Evolutionary conservation across 2,329 filamentous ascomycete genomes (phyloP).

Genomic region (Alternaria triticina): DNA sequence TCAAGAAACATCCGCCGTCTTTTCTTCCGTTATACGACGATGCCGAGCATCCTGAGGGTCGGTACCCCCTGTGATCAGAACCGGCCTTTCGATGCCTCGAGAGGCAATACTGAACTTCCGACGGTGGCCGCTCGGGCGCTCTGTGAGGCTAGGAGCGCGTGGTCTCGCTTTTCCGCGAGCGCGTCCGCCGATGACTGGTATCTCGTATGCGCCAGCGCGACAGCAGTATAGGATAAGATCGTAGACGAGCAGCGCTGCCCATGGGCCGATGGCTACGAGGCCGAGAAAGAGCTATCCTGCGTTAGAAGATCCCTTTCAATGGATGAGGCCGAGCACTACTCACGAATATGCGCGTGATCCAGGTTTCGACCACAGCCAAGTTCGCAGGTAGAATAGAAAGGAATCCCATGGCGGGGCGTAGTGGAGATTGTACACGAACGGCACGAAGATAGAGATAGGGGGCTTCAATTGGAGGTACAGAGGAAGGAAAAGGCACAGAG

Average conservation of each 20-base stretch:
- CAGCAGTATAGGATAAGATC: slow-evolving; percentile 68
- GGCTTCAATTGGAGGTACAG: not conserved
- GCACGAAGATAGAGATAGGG: not conserved
- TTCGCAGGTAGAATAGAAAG: slow-evolving; percentile 69
- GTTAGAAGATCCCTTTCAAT: slow-evolving; percentile 22
- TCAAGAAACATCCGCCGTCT: slow-evolving; percentile 11
- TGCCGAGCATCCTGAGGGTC: slow-evolving; percentile 36
- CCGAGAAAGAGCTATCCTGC: slow-evolving; percentile 64
- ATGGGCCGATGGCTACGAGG: slow-evolving; percentile 66
- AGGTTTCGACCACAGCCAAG: slow-evolving; percentile 65
- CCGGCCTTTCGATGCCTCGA: slow-evolving; percentile 27
- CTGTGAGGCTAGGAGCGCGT: slow-evolving; percentile 66
- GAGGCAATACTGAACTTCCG: slow-evolving; percentile 53
- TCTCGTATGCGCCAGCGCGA: slow-evolving; percentile 63
- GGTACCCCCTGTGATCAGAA: slow-evolving; percentile 27
- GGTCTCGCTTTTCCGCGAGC: slow-evolving; percentile 66
- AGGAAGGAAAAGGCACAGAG: not conserved
- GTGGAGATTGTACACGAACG: not conserved
- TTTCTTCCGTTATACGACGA: slow-evolving; percentile 32
- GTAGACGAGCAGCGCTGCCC: slow-evolving; percentile 66
- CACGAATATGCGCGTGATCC: slow-evolving; percentile 69
- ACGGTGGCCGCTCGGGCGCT: slow-evolving; percentile 60
- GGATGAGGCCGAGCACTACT: slow-evolving; percentile 26
- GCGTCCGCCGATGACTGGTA: slow-evolving; percentile 66
- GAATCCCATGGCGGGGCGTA: slow-evolving; percentile 61